Percentiles rank a stretch among this genome's conserved stretches.
These are phyloP conservation scores for Lichenothelia convexa DNA, from an alignment of 495 filamentous ascomycete genomes.

Conservation along the genomic window DNA sequence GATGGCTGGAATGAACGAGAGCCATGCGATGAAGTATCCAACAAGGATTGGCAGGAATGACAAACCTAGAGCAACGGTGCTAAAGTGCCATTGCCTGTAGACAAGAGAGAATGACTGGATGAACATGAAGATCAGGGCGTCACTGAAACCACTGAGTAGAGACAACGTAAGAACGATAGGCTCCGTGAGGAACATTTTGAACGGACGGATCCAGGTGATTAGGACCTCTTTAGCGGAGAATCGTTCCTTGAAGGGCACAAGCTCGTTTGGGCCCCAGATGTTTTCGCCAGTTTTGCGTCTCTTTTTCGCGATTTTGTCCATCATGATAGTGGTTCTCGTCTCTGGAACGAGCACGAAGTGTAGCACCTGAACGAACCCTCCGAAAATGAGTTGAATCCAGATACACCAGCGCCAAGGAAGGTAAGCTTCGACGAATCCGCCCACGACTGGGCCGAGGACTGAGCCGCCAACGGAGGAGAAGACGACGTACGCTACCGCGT, in stretches of 20 bases:
- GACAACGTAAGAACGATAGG: conserved; percentile 58
- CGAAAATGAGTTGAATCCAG: conserved; percentile 67
- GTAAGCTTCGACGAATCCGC: conserved; percentile 52
- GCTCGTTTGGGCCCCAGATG: conserved; percentile 46
- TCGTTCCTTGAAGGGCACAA: conserved; percentile 36
- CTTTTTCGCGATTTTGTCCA: conserved; percentile 48
- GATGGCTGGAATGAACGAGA: conserved; percentile 46
- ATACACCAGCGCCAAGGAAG: conserved; percentile 61
- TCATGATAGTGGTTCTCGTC: conserved; percentile 45
- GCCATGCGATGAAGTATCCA: conserved; percentile 47
- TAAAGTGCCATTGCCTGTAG: conserved; percentile 46
- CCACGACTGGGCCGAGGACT: conserved; percentile 59
- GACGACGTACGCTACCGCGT: conserved; percentile 56
- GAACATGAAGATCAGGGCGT: conserved; percentile 69
- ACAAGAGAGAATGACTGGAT: conserved; percentile 49
- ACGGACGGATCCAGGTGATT: conserved; percentile 10
- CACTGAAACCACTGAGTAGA: conserved; percentile 55
- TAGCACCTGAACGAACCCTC: conserved; percentile 41
- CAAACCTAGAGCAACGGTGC: conserved; percentile 34
- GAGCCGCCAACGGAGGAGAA: conserved; percentile 62
- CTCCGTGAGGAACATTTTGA: conserved; percentile 44
- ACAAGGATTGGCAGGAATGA: conserved; percentile 45
- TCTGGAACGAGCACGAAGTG: conserved; percentile 56
- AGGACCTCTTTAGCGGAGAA: conserved; percentile 27
- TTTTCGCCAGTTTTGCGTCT: conserved; percentile 40